These are phyloP conservation scores for Mycosphaerella arachidis DNA, from an alignment of 2,329 filamentous ascomycete genomes.

Conservation along the genomic window DNA sequence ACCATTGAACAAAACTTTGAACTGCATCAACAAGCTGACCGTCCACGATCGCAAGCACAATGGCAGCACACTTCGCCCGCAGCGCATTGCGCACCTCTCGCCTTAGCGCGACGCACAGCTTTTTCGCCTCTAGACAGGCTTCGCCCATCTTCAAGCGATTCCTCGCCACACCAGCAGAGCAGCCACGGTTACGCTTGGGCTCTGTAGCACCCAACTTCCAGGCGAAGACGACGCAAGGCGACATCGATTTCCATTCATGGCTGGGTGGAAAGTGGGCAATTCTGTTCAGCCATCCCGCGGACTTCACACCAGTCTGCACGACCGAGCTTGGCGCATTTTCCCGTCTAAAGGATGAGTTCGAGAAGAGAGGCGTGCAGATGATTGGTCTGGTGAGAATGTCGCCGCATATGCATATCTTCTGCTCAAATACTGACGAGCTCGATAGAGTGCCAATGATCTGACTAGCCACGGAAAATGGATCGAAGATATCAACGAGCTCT, in stretches of 20 bases:
- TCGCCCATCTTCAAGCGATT: constrained; percentile 29
- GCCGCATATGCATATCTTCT: not conserved
- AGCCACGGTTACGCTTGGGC: constrained; percentile 39
- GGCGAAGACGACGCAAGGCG: constrained; percentile 70
- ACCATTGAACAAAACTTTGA: not conserved
- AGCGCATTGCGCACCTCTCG: constrained; percentile 19
- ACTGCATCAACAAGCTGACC: not conserved
- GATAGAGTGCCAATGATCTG: constrained; percentile 67
- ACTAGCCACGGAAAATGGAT: constrained; percentile 84
- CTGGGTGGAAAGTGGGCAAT: constrained; percentile 71
- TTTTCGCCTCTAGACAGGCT: constrained; percentile 23
- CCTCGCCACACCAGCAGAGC: constrained; percentile 16
- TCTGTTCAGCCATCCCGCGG: constrained; percentile 77
- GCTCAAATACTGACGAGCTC: not conserved
- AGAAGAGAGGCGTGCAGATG: constrained; percentile 81
- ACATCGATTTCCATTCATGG: constrained; percentile 79
- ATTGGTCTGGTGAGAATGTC: constrained; percentile 62
- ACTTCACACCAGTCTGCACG: constrained; percentile 93
- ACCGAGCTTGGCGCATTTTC: constrained; percentile 92
- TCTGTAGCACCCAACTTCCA: constrained; percentile 72
- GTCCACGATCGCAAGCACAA: not conserved
- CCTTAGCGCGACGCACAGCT: constrained; percentile 14
- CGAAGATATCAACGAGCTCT: constrained; percentile 60
- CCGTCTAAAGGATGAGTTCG: constrained; percentile 82
- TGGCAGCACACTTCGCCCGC: constrained; percentile 20